Conservation (phyloP, 139 green algal species). For the Auxenochlorella pyrenoidosa region DNA sequence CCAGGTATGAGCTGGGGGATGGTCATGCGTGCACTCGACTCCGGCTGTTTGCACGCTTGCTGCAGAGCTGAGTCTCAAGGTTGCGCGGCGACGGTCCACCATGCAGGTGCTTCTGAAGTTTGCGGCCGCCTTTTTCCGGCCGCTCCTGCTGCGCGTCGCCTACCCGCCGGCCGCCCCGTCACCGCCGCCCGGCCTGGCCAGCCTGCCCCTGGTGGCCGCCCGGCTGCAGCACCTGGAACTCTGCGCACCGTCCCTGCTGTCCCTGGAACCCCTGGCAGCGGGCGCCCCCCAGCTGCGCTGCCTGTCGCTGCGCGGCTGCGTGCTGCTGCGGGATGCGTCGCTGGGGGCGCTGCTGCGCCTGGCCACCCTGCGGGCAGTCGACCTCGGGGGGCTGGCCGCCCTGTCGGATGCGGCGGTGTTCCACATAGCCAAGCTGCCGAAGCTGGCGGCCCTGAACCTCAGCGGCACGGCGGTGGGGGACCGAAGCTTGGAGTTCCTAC, state of each 20-base stretch:
- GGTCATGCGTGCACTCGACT: no score
- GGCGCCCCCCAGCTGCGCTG: slow-evolving; percentile 3
- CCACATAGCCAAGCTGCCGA: slow-evolving; percentile 13
- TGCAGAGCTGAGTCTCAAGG: no score
- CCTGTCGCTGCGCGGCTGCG: slow-evolving; percentile 14
- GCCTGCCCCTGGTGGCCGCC: not conserved
- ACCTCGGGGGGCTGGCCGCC: not conserved
- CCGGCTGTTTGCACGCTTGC: not conserved
- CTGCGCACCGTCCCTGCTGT: not conserved
- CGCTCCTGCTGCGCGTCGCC: not conserved
- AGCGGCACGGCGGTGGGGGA: not conserved
- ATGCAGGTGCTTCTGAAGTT: not conserved
- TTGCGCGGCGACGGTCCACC: not conserved
- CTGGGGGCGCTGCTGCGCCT: not conserved
- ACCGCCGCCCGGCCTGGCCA: not conserved
- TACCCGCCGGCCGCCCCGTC: not conserved
- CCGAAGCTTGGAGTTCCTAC: not conserved
- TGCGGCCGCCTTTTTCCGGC: slow-evolving; percentile 8
- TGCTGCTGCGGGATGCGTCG: not conserved
- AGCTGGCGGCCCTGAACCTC: not conserved
- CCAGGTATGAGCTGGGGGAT: not conserved
- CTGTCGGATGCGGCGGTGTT: slow-evolving; percentile 5
- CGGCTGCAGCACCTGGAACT: slow-evolving; percentile 24
- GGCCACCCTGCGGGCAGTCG: not conserved
- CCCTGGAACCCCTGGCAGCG: not conserved